Conservation (phyloP, 495 filamentous ascomycete species). For the Daldinia vernicosa region DNA sequence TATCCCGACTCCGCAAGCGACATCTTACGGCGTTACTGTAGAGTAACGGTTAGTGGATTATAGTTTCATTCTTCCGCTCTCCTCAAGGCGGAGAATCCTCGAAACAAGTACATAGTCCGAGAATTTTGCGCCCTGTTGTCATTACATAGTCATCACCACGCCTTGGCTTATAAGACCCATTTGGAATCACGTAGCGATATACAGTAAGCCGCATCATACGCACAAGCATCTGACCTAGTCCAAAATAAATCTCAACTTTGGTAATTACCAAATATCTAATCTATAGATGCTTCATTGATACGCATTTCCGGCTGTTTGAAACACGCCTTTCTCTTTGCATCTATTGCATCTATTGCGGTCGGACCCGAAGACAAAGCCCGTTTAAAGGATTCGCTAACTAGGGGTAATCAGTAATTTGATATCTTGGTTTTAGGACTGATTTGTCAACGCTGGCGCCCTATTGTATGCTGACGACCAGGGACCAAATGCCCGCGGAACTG, state of each 20-base stretch:
- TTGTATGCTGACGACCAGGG: not conserved
- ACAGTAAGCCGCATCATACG: not conserved
- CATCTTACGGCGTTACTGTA: not conserved
- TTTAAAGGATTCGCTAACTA: not conserved
- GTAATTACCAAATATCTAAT: no score
- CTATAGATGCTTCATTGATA: no score
- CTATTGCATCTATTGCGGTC: not conserved
- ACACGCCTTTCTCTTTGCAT: not conserved
- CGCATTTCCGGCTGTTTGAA: not conserved
- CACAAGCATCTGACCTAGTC: no score
- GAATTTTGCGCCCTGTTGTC: not conserved
- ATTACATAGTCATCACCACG: not conserved
- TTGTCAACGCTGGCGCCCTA: conserved; percentile 14
- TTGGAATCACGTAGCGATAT: not conserved
- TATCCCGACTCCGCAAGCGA: not conserved
- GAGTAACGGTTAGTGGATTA: not conserved
- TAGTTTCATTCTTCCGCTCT: not conserved
- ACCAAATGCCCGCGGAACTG: not conserved
- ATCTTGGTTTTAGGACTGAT: not conserved
- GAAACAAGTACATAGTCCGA: not conserved
- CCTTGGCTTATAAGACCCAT: not conserved
- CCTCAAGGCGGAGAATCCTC: not conserved
- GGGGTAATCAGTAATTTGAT: not conserved
- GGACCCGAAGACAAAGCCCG: not conserved
- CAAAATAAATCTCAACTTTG: no score